phyloP scores from a whole-genome alignment of 495 filamentous ascomycete species.

The Penicillium pancosmium region DNA sequence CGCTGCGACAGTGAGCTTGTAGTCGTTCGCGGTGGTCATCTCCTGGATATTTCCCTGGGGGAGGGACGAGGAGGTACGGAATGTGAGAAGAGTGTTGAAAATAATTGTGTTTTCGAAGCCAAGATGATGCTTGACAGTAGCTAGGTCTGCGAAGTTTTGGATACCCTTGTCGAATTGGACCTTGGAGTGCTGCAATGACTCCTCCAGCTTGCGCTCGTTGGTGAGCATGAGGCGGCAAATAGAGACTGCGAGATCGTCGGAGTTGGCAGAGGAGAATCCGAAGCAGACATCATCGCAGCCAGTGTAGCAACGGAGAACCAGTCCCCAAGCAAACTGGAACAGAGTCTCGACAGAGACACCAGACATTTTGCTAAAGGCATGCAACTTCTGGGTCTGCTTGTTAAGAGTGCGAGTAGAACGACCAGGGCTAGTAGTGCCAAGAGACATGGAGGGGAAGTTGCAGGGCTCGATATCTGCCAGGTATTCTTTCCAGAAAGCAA shows the following conservation, averaged over 20 bases:
- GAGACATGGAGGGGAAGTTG: constrained; percentile 49
- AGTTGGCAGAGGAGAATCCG: constrained; percentile 41
- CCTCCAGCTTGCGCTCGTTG: constrained; percentile 36
- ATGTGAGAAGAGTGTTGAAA: constrained; percentile 57
- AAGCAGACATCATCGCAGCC: constrained; percentile 58
- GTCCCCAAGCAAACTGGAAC: constrained; percentile 56
- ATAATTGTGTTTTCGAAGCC: constrained; percentile 39
- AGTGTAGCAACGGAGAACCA: constrained; percentile 57
- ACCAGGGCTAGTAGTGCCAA: constrained; percentile 10
- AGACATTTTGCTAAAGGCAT: constrained; percentile 35
- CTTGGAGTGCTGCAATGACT: constrained; percentile 40
- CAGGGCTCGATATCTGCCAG: constrained; percentile 55
- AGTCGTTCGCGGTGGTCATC: constrained; percentile 38
- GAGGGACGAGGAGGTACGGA: constrained; percentile 19
- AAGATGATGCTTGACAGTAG: constrained; percentile 44
- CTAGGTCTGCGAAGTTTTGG: constrained; percentile 39
- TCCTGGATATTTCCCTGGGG: constrained; percentile 12
- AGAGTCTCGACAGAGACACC: constrained; percentile 33
- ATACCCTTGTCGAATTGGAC: constrained; percentile 36
- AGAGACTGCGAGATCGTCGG: constrained; percentile 29
- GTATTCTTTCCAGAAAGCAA: constrained; percentile 55
- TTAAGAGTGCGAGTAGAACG: constrained; percentile 24
- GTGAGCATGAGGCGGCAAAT: constrained; percentile 39
- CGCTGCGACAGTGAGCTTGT: constrained; percentile 60
- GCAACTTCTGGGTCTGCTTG: constrained; percentile 35